Conservation (phyloP, 139 green algal genomes). For the Chlamydomonas sphaeroides region DNA sequence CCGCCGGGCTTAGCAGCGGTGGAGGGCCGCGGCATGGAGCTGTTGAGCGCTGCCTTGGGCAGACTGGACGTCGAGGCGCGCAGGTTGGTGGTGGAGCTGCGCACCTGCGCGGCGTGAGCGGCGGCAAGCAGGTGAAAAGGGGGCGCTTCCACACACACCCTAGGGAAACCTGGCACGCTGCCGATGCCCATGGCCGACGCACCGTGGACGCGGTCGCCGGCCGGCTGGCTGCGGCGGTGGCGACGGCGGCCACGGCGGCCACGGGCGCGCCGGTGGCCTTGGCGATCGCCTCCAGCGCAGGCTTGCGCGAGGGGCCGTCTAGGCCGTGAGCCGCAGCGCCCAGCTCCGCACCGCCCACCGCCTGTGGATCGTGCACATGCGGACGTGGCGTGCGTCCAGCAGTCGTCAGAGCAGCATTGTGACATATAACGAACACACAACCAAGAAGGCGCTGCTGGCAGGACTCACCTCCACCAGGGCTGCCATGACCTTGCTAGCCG, state of each 20-base stretch:
- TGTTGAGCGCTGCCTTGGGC: neutral
- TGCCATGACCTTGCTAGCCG: slow-evolving; percentile 59
- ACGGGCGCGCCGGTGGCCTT: slow-evolving; percentile 46
- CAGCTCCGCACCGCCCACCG: slow-evolving; percentile 40
- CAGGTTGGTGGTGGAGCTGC: slow-evolving; percentile 8
- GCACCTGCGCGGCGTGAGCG: neutral
- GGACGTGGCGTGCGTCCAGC: too few species aligned
- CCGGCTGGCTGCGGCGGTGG: neutral
- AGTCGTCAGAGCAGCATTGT: too few species aligned
- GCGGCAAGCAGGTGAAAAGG: too few species aligned
- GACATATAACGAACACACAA: too few species aligned
- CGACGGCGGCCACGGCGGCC: neutral
- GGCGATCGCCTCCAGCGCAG: slow-evolving; percentile 49
- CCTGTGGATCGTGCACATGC: too few species aligned
- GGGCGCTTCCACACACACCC: too few species aligned
- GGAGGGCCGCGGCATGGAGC: neutral
- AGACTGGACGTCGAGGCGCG: slow-evolving; percentile 15
- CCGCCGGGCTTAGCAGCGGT: neutral
- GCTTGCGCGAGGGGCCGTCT: slow-evolving; percentile 35
- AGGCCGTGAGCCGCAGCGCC: slow-evolving; percentile 10
- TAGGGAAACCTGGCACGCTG: too few species aligned
- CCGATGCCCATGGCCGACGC: too few species aligned
- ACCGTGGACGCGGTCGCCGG: neutral
- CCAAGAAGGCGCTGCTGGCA: neutral
- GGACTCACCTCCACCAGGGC: slow-evolving; percentile 59